Conservation (phyloP, 2,329 filamentous ascomycete species). For the Penicillium sp. region DNA sequence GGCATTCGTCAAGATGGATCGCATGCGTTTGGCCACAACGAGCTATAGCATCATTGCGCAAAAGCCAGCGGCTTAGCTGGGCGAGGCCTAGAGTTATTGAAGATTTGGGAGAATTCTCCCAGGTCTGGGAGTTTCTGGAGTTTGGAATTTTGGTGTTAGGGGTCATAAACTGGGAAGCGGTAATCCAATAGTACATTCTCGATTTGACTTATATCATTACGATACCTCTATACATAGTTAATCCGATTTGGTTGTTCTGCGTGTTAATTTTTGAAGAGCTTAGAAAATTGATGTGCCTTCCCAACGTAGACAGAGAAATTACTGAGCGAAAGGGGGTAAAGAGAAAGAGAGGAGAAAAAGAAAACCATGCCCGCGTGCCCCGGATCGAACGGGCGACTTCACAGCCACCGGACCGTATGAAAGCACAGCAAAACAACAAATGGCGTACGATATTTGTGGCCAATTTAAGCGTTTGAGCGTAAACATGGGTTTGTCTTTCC, state of each 20-base stretch:
- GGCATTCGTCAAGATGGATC: slow-evolving; percentile 60
- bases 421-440: background rate
- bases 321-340: background rate
- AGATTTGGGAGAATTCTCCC: background rate
- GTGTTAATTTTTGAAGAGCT: background rate
- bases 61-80: slow-evolving; percentile 38
- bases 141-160: background rate
- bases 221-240: background rate
- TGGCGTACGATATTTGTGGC: too few species aligned
- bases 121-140: background rate
- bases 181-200: background rate
- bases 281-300: too few species aligned
- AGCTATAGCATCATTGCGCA: slow-evolving; percentile 57
- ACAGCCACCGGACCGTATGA: background rate
- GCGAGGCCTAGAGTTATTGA: background rate
- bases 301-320: too few species aligned
- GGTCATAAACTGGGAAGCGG: background rate
- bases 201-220: background rate
- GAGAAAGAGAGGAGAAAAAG: background rate
- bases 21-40: slow-evolving; percentile 54
- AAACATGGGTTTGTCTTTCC: too few species aligned
- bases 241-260: background rate
- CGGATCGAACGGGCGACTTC: too few species aligned
- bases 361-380: too few species aligned
- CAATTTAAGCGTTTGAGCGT: too few species aligned